A percentile compares a stretch with the other conserved stretches of the same genome.
These are phyloP conservation scores for Pythium insidiosum DNA, from an alignment of 352 stramenopile genomes.

Conservation along the genomic window DNA sequence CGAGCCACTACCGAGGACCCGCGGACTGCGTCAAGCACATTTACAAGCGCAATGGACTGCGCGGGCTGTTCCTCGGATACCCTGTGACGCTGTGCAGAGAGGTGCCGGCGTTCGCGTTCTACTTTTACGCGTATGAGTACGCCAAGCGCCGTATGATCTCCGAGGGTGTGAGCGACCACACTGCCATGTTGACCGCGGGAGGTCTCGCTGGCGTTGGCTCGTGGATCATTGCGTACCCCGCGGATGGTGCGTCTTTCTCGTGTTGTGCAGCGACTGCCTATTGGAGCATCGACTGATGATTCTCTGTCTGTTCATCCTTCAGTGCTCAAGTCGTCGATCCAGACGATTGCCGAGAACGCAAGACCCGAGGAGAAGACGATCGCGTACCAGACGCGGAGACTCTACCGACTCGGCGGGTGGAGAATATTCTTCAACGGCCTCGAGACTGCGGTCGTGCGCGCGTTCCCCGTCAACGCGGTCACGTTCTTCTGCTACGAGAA, in stretches of 20 bases:
- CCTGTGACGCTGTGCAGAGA: constrained; percentile 68
- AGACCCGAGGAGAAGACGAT: constrained; percentile 56
- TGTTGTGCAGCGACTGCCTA: background rate
- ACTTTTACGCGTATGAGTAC: constrained; percentile 81
- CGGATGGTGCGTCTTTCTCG: constrained; percentile 39
- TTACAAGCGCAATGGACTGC: constrained; percentile 40
- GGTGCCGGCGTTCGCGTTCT: constrained; percentile 76
- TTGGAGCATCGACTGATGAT: background rate
- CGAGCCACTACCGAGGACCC: constrained; percentile 50
- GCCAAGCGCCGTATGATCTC: constrained; percentile 66
- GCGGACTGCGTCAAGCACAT: constrained; percentile 76
- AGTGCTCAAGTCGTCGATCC: constrained; percentile 85
- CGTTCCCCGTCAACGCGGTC: constrained; percentile 80
- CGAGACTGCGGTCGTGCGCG: constrained; percentile 64
- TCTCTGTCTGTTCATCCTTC: background rate
- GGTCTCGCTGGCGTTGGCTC: constrained; percentile 67
- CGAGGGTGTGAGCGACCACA: constrained; percentile 37
- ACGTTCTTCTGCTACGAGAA: constrained; percentile 85
- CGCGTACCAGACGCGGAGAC: constrained; percentile 49
- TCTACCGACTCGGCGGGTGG: constrained; percentile 59
- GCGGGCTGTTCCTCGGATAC: constrained; percentile 69
- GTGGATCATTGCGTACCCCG: constrained; percentile 76
- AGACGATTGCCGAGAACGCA: constrained; percentile 58
- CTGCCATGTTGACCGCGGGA: constrained; percentile 77
- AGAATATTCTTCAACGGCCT: constrained; percentile 75